These are phyloP conservation scores for Plicaturopsis crispa DNA, from an alignment of 768 basidiomycete genomes.

Conservation along the genomic window DNA sequence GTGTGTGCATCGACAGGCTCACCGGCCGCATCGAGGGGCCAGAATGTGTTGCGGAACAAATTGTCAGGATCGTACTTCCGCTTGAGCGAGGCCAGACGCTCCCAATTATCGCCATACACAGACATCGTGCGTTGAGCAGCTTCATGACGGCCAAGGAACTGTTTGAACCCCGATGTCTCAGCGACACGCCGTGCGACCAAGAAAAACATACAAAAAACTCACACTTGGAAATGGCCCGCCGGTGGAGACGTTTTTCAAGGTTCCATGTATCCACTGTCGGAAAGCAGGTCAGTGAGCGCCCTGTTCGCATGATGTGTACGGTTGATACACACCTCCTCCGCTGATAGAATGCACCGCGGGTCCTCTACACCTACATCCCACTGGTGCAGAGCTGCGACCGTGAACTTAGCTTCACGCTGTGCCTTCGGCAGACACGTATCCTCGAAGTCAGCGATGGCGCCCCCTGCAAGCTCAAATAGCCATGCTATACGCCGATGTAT, in stretches of 20 bases:
- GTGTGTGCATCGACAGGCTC: conserved; percentile 44
- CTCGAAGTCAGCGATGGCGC: conserved; percentile 67
- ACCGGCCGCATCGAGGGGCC: conserved; percentile 63
- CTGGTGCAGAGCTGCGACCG: conserved; percentile 85
- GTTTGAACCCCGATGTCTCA: conserved; percentile 9
- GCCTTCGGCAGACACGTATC: conserved; percentile 68
- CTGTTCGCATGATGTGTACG: too few relatives aligned
- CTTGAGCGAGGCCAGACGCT: conserved; percentile 64
- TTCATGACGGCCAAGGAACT: conserved; percentile 77
- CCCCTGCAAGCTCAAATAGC: conserved; percentile 88
- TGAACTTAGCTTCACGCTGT: conserved; percentile 77
- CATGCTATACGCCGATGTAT: conserved; percentile 45
- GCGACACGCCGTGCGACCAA: too few relatives aligned
- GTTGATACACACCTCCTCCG: conserved; percentile 61
- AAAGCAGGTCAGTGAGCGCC: conserved; percentile 11
- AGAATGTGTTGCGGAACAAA: conserved; percentile 72
- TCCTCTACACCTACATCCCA: conserved; percentile 86
- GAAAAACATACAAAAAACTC: conserved; percentile 14
- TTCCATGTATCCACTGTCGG: conserved; percentile 69
- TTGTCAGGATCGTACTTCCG: conserved; percentile 67
- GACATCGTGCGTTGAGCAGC: conserved; percentile 50
- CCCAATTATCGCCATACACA: conserved; percentile 73
- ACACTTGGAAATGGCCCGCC: conserved; percentile 86
- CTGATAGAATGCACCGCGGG: conserved; percentile 71
- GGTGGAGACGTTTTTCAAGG: conserved; percentile 60